phyloP scores from a whole-genome alignment of 1,139 yeast species.

The Scheffersomyces quercinus region DNA sequence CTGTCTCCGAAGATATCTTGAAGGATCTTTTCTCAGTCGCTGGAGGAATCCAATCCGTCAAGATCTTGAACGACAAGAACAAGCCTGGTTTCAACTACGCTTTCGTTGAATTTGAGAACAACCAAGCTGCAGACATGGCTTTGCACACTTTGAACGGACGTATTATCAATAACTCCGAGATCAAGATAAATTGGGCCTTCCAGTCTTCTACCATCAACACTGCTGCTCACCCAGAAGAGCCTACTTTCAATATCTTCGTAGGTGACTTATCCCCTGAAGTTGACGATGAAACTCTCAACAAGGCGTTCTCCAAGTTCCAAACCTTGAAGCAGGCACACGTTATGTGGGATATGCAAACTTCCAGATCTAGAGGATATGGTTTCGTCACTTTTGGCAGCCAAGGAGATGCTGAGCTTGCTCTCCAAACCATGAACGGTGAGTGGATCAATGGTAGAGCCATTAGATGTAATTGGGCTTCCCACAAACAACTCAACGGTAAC shows the following conservation, averaged over 20 bases:
- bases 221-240: conserved; percentile 54
- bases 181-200: conserved; percentile 81
- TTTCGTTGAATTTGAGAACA: conserved; percentile 70
- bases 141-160: conserved; percentile 61
- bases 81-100: conserved; percentile 77
- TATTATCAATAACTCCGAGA: conserved; percentile 49
- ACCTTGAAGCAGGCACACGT: conserved; percentile 84
- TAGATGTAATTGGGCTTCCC: conserved; percentile 89
- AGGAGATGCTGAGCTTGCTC: conserved; percentile 73
- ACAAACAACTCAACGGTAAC: conserved; percentile 44
- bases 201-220: conserved; percentile 57
- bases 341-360: conserved; percentile 97
- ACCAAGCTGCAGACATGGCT: conserved; percentile 63
- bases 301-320: conserved; percentile 59
- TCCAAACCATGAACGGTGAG: conserved; percentile 74
- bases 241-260: conserved; percentile 70
- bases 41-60: conserved; percentile 61
- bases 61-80: conserved; percentile 75
- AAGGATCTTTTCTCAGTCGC: conserved; percentile 62
- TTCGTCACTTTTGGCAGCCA: conserved; percentile 76
- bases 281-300: conserved; percentile 68
- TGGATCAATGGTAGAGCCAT: conserved; percentile 73
- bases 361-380: conserved; percentile 89
- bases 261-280: conserved; percentile 87
- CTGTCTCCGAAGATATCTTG: conserved; percentile 63